Conservation (phyloP, 106 monocot genomes). For the Posidonia australis region DNA sequence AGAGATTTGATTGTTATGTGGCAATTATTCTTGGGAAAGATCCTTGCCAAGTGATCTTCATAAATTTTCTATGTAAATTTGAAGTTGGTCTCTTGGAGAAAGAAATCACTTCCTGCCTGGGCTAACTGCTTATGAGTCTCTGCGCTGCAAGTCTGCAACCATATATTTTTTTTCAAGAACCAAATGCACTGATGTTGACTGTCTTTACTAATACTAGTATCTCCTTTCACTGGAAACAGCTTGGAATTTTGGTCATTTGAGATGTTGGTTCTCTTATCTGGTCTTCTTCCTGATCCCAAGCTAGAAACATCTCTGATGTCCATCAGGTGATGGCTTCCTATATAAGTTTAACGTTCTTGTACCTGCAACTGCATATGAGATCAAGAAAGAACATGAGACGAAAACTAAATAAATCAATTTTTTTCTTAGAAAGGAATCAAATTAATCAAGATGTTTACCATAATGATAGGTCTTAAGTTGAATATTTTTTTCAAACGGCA, state of each 20-base stretch:
- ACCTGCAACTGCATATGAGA: not conserved
- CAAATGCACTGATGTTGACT: not conserved
- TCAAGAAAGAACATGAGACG: not conserved
- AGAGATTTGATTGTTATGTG: too few species aligned
- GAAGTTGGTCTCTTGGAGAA: too few species aligned
- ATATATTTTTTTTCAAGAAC: too few species aligned
- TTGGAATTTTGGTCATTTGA: slow-evolving; percentile 28
- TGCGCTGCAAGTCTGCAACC: too few species aligned
- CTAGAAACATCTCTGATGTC: slow-evolving; percentile 20
- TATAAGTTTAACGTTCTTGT: not conserved
- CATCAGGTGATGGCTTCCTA: slow-evolving; percentile 6
- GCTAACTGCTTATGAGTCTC: too few species aligned
- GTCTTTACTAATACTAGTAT: not conserved
- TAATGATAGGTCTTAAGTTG: too few species aligned
- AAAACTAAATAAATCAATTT: not conserved
- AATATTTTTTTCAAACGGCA: too few species aligned
- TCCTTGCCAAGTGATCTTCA: too few species aligned
- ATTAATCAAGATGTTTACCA: not conserved
- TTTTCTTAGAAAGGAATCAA: not conserved
- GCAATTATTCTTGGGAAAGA: too few species aligned
- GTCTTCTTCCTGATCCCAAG: slow-evolving; percentile 22
- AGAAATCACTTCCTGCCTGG: too few species aligned
- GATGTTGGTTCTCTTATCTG: slow-evolving; percentile 12
- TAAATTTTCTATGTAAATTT: too few species aligned
- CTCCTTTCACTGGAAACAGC: slow-evolving; percentile 5